These are phyloP conservation scores for Boechera retrofracta DNA, from an alignment of 345 rosid genomes.

Conservation along the genomic window DNA sequence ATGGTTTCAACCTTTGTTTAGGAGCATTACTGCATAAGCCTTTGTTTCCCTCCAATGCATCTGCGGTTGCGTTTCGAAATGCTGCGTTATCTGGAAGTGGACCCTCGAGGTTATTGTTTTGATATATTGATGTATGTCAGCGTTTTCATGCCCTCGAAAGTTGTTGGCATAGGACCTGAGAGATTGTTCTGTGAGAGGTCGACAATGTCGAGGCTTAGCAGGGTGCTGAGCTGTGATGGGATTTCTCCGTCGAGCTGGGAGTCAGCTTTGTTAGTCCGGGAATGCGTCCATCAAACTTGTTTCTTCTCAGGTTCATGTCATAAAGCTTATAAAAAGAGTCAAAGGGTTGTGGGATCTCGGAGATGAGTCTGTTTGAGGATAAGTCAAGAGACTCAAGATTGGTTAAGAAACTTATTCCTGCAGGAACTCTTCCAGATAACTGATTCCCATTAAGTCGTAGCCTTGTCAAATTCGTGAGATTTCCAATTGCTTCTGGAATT, in stretches of 20 bases:
- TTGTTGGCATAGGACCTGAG: conserved; percentile 25
- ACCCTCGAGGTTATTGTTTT: conserved; percentile 31
- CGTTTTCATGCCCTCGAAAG: not conserved
- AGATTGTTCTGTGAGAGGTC: conserved; percentile 49
- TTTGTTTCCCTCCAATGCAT: conserved; percentile 42
- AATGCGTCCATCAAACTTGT: conserved; percentile 26
- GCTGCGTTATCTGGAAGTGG: conserved; percentile 39
- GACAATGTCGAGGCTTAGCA: conserved; percentile 26
- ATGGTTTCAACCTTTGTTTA: conserved; percentile 37
- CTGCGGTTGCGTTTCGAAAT: conserved; percentile 39
- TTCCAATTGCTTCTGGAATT: conserved; percentile 24
- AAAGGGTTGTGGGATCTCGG: conserved; percentile 18
- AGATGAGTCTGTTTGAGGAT: conserved; percentile 41
- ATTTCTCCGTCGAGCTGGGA: conserved; percentile 38
- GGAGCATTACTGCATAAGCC: conserved; percentile 44
- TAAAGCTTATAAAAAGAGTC: not conserved
- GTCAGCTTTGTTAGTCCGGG: conserved; percentile 35
- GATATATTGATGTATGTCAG: conserved; percentile 32
- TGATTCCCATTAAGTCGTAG: conserved; percentile 27
- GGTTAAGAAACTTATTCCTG: conserved; percentile 23
- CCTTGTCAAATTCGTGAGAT: not conserved
- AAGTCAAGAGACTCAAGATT: conserved; percentile 34
- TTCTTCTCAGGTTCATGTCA: conserved; percentile 38
- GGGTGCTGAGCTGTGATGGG: conserved; percentile 16
- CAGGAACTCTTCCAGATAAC: conserved; percentile 35